Base-by-base conservation (phyloP, 352 stramenopile species). In the Globisporangium spiculum region DNA sequence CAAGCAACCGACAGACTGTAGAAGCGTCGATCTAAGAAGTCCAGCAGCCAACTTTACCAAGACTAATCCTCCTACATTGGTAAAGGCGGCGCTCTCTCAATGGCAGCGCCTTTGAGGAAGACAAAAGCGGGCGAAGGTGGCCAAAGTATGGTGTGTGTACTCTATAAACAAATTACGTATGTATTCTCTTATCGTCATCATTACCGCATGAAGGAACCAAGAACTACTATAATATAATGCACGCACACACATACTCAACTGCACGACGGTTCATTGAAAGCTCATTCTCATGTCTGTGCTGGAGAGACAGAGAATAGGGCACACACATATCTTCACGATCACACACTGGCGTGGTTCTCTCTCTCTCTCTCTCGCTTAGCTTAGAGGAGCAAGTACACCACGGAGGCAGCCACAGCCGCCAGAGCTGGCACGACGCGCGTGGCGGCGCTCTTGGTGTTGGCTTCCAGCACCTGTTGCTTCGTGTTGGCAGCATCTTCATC, bases 381-480 rank as follows among this genome's bases (percentile, higher is more conserved):
- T 69, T 83, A 90, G 22, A 88, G 65, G 30, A 89, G 69, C 63
- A 90, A 57, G 65, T 81, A 81, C 50, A 73, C 75, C 22, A 72
- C 64, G 2, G 78, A 86, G 6, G 81, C 38, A 34, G 71, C 71
- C 32, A 86, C 67, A 0, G 71, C 71, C 10, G 73, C 66, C 34
- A 88, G 16, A 0, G 74, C 75, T 46, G 75, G 60, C 48, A 74
- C 66, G 65, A 68, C 26, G 56, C 71, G 70, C 50, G 66, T 52
- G 7, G 72, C 72, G 1, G 67, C 71, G 71, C 68, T 84, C 75
- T 80, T 71, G 34, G 77, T 84, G 65, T 74, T 78, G 52, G 80
- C 82, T 20, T 73, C 62, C 9, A 77, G 44, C 9, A 70, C 66
- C 22, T 74, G 44, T 58, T 77, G 69, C 66, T 73, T 68, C 20